Evolutionary conservation across 2,329 filamentous ascomycete species (phyloP).

Genomic region (Hypoxylon sp.): DNA sequence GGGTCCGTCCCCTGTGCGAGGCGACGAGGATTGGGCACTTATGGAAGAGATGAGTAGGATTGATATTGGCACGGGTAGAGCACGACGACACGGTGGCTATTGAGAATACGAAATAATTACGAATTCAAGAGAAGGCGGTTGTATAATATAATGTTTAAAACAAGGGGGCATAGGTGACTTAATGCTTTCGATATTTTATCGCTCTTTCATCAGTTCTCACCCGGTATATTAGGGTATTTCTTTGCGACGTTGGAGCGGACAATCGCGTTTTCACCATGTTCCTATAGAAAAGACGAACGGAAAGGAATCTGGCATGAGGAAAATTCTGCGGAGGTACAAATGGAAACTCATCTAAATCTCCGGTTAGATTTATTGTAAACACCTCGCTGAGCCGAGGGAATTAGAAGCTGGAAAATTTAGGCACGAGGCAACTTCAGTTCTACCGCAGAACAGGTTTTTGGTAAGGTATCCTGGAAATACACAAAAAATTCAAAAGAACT

Average conservation of each 20-base stretch:
- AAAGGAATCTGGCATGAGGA: conserved; percentile 16
- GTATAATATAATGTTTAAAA: conserved; percentile 41
- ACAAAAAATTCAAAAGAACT: conserved; percentile 24
- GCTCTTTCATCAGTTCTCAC: not conserved
- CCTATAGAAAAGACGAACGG: conserved; percentile 24
- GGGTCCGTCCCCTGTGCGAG: conserved; percentile 52
- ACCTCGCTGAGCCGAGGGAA: conserved; percentile 7
- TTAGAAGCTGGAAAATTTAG: conserved; percentile 20
- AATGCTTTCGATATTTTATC: conserved; percentile 16
- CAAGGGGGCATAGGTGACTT: conserved; percentile 14
- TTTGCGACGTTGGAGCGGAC: not conserved
- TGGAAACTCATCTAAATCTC: conserved; percentile 29
- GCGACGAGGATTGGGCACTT: conserved; percentile 69
- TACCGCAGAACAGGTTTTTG: conserved; percentile 16
- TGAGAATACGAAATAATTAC: conserved; percentile 42
- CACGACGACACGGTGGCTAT: conserved; percentile 62
- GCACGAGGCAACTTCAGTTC: conserved; percentile 18
- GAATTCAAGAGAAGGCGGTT: conserved; percentile 39
- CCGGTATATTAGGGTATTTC: conserved; percentile 18
- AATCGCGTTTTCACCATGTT: conserved; percentile 18
- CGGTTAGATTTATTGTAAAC: conserved; percentile 19
- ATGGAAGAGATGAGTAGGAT: conserved; percentile 80
- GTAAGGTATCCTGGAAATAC: conserved; percentile 31
- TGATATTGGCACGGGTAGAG: conserved; percentile 74
- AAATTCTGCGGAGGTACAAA: conserved; percentile 22